Evolutionary conservation across 495 filamentous ascomycete genomes (phyloP).

Genomic region (Penicillium arizonense): DNA sequence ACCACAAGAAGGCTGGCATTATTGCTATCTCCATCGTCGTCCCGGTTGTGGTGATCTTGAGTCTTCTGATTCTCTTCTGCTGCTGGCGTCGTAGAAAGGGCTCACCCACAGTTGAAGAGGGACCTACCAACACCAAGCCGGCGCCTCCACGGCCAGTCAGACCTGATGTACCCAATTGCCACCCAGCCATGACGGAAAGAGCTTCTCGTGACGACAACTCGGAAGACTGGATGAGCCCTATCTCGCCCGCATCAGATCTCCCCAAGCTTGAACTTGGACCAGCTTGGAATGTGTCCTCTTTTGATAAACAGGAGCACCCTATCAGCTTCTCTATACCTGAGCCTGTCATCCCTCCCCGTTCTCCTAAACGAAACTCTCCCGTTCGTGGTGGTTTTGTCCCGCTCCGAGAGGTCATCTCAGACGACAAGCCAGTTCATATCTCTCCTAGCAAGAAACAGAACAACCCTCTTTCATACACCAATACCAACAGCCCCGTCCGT

Average conservation of each 20-base stretch:
- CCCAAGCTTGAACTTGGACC: conserved; percentile 39
- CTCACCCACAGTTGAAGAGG: conserved; percentile 26
- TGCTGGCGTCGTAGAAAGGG: conserved; percentile 40
- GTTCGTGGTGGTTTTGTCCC: conserved; percentile 31
- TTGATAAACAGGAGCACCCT: conserved; percentile 20
- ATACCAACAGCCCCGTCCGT: conserved; percentile 31
- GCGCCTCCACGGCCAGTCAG: conserved; percentile 20
- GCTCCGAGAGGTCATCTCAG: conserved; percentile 24
- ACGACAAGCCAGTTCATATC: conserved; percentile 20
- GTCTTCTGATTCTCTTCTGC: conserved; percentile 38
- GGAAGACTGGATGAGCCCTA: conserved; percentile 23
- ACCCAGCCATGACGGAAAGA: conserved; percentile 26
- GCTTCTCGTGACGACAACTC: conserved; percentile 22
- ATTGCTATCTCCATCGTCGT: conserved; percentile 46
- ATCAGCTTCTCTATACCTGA: conserved; percentile 12
- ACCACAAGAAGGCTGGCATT: conserved; percentile 38
- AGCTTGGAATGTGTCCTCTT: conserved; percentile 33
- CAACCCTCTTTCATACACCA: conserved; percentile 32
- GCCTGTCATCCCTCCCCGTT: conserved; percentile 27
- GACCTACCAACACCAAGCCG: conserved; percentile 19
- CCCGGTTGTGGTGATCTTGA: conserved; percentile 35
- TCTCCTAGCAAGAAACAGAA: conserved; percentile 24
- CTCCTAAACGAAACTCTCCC: conserved; percentile 25
- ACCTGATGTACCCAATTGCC: conserved; percentile 29
- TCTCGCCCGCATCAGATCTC: conserved; percentile 27